Base-by-base conservation (phyloP, 2,329 filamentous ascomycete genomes). In the Botrytis byssoidea region DNA sequence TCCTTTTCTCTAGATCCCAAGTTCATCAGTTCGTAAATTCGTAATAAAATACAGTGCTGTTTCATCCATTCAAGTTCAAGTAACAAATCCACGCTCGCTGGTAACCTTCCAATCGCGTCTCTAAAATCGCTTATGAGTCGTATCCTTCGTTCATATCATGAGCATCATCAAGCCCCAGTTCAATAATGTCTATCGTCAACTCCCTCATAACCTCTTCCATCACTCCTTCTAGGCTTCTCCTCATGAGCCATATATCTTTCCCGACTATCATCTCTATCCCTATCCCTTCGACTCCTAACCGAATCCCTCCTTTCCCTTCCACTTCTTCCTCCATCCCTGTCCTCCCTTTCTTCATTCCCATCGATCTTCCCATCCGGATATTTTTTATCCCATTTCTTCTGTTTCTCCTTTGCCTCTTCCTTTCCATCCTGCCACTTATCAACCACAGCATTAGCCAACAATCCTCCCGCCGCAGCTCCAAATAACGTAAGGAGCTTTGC, bases 401-500 rank as follows among this genome's bases (percentile, higher is more conserved):
- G 70, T 18, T 46, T 77, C 70, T 32, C 66, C 25, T 51, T 70
- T 25, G 72, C 67, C 42, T 76, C 73, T 51, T 76, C 69, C 60
- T 76, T 77, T 3, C 60, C 46, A 10, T 77, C 75, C 68, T 80
- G 74, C 70, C 71, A 77, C 42, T 75, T 77, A 57, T 78, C 76
- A 25, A 79, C 76, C 42, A 74, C 71, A n/a, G 75, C 77, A 77
- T 80, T 77, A 25, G 71, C 77, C 2, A 75, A 76, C 66, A 80
- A 63, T 1, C 78, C 79, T 10, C 79, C 79, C 18, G 75, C 78
- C 5, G 78, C 77, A 20, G 79, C 79, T 7, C 78, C 79, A 22
- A 80, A 57, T 16, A 79, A 55, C 6, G 77, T 80, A 67, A 76
- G 35, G n/a, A 79, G 18, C 7, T 66, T 57, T 63, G 76, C 76